Percentiles rank a stretch among this genome's conserved stretches.
phyloP scores from a whole-genome alignment of 495 filamentous ascomycete species.

The Pseudoneurospora amorphoporcata region DNA sequence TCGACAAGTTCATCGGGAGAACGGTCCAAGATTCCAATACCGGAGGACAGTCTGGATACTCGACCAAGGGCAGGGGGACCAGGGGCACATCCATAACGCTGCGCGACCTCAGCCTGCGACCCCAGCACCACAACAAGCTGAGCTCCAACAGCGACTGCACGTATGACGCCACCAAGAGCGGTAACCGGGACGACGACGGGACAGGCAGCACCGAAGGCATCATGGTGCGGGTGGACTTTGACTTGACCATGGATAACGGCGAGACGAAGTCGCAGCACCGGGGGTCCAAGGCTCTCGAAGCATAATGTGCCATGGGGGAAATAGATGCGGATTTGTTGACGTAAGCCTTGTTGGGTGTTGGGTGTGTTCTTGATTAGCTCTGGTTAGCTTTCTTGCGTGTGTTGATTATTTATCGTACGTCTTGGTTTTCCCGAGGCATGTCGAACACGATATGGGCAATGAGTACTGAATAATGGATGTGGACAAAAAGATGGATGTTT shows the following conservation, averaged over 20 bases:
- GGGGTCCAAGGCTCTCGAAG: background rate
- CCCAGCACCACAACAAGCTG: background rate
- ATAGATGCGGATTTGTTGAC: background rate
- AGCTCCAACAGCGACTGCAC: background rate
- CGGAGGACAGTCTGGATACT: background rate
- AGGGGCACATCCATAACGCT: conserved; percentile 1
- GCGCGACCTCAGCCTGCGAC: background rate
- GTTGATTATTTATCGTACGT: no score
- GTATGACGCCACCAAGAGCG: conserved; percentile 1
- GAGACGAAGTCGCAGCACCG: conserved; percentile 1
- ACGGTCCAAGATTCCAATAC: background rate
- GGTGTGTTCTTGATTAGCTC: no score
- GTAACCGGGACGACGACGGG: background rate
- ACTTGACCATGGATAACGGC: background rate
- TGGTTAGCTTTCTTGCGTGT: no score
- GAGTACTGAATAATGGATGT: no score
- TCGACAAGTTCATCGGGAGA: conserved; percentile 14
- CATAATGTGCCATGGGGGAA: background rate
- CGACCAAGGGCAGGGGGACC: background rate
- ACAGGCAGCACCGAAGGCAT: conserved; percentile 8
- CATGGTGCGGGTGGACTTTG: conserved; percentile 7
- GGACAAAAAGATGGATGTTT: no score
- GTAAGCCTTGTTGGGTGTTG: no score
- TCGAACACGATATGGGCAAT: no score
- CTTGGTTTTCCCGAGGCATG: no score